Evolutionary conservation across 2,329 filamentous ascomycete species (phyloP).

Genomic region (Aspergillus texensis): DNA sequence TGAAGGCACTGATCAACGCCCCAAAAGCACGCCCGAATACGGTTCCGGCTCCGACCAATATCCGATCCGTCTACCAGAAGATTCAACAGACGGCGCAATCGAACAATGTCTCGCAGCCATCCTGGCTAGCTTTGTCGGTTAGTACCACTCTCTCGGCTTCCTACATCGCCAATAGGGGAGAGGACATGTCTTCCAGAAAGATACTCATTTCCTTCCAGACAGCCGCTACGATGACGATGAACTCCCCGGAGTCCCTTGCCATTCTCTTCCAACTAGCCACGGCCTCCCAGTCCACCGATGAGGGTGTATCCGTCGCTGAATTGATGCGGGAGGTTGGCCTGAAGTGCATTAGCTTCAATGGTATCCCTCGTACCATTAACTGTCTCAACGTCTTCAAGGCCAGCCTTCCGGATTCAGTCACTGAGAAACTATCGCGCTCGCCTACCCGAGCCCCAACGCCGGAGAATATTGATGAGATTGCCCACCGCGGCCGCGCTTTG

Average conservation of each 20-base stretch:
- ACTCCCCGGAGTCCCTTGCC: constrained; percentile 75
- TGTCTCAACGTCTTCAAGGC: constrained; percentile 72
- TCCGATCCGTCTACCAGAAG: constrained; percentile 64
- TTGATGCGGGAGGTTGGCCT: constrained; percentile 49
- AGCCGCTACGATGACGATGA: constrained; percentile 82
- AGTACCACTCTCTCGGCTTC: constrained; percentile 18
- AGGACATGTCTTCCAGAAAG: background rate
- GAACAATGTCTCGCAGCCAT: constrained; percentile 64
- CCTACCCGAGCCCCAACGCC: constrained; percentile 59
- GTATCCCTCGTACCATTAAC: constrained; percentile 81
- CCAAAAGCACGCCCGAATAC: constrained; percentile 68
- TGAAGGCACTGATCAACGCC: constrained; percentile 75
- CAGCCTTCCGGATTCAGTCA: constrained; percentile 61
- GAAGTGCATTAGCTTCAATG: constrained; percentile 52
- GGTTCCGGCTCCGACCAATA: constrained; percentile 64
- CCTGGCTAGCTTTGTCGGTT: constrained; percentile 70
- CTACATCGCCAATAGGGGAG: background rate
- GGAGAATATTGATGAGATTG: constrained; percentile 58
- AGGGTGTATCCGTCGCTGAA: constrained; percentile 38
- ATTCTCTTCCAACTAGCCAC: constrained; percentile 58
- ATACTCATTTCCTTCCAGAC: constrained; percentile 57
- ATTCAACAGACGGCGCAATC: constrained; percentile 65
- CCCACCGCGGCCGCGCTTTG: constrained; percentile 63
- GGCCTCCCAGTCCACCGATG: constrained; percentile 26
- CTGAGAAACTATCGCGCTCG: constrained; percentile 55